Percentiles rank a stretch among this genome's conserved stretches.
phyloP scores from a whole-genome alignment of 2,329 filamentous ascomycete species.

The Fusarium setosum region DNA sequence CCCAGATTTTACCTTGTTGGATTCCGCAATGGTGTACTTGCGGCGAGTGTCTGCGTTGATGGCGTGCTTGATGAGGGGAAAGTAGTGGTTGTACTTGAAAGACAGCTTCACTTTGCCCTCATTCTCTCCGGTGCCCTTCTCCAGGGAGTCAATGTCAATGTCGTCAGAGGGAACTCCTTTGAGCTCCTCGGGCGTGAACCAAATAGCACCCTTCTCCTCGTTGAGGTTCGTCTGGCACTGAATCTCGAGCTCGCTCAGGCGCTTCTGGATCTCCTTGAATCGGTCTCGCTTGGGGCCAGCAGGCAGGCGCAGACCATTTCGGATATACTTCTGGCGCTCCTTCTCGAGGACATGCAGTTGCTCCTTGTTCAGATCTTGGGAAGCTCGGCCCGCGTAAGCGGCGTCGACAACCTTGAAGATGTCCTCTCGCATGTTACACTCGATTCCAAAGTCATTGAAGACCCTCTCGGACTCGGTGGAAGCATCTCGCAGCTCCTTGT shows the following conservation, averaged over 20 bases:
- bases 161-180: conserved; percentile 81
- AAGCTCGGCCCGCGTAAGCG: conserved; percentile 63
- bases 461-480: conserved; percentile 81
- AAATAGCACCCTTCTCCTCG: conserved; percentile 84
- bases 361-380: conserved; percentile 72
- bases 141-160: conserved; percentile 69
- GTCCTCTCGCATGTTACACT: conserved; percentile 84
- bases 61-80: conserved; percentile 83
- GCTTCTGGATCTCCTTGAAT: conserved; percentile 89
- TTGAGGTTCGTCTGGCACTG: conserved; percentile 84
- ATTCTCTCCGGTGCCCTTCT: conserved; percentile 78
- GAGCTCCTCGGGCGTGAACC: conserved; percentile 80
- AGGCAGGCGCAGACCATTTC: conserved; percentile 79
- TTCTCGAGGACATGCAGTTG: conserved; percentile 79
- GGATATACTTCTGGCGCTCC: conserved; percentile 80
- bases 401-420: conserved; percentile 76
- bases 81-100: conserved; percentile 87
- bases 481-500: conserved; percentile 77
- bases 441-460: conserved; percentile 81
- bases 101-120: conserved; percentile 80
- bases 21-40: conserved; percentile 78
- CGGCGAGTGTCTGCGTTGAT: conserved; percentile 75
- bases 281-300: conserved; percentile 77
- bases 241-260: conserved; percentile 79
- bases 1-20: conserved; percentile 72